Base-by-base conservation (phyloP, 2,329 filamentous ascomycete species). In the Colletotrichum theobromicola region DNA sequence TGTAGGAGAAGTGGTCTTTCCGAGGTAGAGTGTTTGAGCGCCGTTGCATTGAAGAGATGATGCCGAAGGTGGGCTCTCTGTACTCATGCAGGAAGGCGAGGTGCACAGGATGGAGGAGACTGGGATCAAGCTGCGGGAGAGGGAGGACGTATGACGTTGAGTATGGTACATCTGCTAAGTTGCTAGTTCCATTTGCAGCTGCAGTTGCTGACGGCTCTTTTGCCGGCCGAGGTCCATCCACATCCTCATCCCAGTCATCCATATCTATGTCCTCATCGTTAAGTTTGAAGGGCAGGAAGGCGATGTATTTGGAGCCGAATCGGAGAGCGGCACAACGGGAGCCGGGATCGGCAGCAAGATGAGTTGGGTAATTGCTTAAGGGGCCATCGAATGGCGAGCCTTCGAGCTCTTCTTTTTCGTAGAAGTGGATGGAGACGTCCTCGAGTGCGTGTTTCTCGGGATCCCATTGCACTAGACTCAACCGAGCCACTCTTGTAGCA, bases 71-170 rank as follows among this genome's bases (percentile, higher is more conserved):
- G 15, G 97, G 96, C 84, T 98, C 97, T 83, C 97, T 93, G 84
- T 99, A 99, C 86, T 98, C 96, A 88, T 98, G 92, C 77, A 99
- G 87, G 83, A 99, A 99, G 70, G 94, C 93, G 80, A 99, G 91
- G 82, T 98, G 95, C 80, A 98, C 92, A 63, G 96, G 95, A 84
- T 98, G 94, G 75, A 96, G 92, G 78, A 99, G 89, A 77, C 91
- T 92, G 76, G 96, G 94, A 83, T 98, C 96, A 84, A 99, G 90
- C 80, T 95, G 92, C 67, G 96, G 95, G 77, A 98, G 89, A 77
- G 95, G 94, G 77, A 99, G 90, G 77, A 98, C 96, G 87, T 98
- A 99, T 72, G 97, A 98, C 37, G 95, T 90, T 79, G 92, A 91
- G 88, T 98, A 98, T 63, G 95, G 94, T 77, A 94, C 88, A 87